phyloP scores from a whole-genome alignment of 768 basidiomycete species.

The Pleurotus eryngii region DNA sequence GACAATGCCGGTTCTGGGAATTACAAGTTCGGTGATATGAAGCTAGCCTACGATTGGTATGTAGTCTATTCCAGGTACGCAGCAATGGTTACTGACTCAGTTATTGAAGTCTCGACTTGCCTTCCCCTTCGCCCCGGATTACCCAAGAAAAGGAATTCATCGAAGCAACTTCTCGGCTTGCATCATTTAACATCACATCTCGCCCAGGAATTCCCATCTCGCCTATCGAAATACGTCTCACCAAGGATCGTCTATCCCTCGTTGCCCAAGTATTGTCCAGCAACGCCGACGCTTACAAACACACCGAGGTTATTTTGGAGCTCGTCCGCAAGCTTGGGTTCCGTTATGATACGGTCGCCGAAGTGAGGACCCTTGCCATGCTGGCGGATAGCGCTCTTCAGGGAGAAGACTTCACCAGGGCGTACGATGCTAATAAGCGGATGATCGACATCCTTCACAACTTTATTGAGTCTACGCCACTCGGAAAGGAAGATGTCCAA shows the following conservation, averaged over 20 bases:
- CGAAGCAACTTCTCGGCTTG: slow-evolving; percentile 92
- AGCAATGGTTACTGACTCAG: background rate
- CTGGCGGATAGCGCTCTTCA: slow-evolving; percentile 84
- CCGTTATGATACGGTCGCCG: slow-evolving; percentile 66
- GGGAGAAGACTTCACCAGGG: slow-evolving; percentile 72
- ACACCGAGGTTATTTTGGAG: slow-evolving; percentile 89
- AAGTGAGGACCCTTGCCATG: slow-evolving; percentile 86
- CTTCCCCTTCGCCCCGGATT: slow-evolving; percentile 58
- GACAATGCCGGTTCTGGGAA: slow-evolving; percentile 93
- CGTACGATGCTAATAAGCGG: slow-evolving; percentile 65
- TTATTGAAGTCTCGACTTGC: slow-evolving; percentile 67
- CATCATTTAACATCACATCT: slow-evolving; percentile 85
- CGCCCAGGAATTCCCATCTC: slow-evolving; percentile 74
- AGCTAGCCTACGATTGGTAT: slow-evolving; percentile 94
- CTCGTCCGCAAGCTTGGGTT: slow-evolving; percentile 87
- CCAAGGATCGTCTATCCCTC: slow-evolving; percentile 85
- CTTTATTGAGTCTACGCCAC: slow-evolving; percentile 34
- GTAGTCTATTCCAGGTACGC: slow-evolving; percentile 9
- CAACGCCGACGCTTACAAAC: slow-evolving; percentile 85
- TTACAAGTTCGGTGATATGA: slow-evolving; percentile 93
- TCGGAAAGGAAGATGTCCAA: slow-evolving; percentile 32
- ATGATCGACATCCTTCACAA: slow-evolving; percentile 66
- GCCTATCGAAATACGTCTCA: slow-evolving; percentile 90
- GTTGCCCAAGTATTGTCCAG: slow-evolving; percentile 82
- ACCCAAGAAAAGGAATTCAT: slow-evolving; percentile 84